phyloP scores from a whole-genome alignment of 805 yeast species.

The Wickerhamomyces subpelliculosus region DNA sequence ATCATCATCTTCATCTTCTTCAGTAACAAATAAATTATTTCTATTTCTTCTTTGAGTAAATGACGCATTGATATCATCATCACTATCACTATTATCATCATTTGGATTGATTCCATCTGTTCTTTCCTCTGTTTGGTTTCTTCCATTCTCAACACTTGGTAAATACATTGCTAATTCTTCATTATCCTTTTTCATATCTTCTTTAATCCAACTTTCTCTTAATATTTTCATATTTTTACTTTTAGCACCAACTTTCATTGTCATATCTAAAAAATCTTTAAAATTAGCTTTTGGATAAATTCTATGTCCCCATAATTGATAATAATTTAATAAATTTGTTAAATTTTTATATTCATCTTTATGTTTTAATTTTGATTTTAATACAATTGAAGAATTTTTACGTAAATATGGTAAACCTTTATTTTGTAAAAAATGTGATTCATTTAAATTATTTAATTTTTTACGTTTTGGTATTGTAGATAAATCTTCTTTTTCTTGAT shows the following conservation, averaged over 20 bases:
- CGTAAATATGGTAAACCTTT: conserved; percentile 54
- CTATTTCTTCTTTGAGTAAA: conserved; percentile 18
- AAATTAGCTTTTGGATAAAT: conserved; percentile 78
- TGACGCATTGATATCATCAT: neutral
- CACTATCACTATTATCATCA: neutral
- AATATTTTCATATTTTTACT: conserved; percentile 34
- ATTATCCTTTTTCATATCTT: conserved; percentile 26
- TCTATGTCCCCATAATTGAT: conserved; percentile 72
- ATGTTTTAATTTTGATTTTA: conserved; percentile 20
- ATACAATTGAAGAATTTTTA: conserved; percentile 23
- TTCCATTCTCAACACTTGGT: neutral
- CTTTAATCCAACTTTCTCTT: conserved; percentile 31
- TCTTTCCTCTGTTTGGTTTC: neutral
- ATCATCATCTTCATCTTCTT: conserved; percentile 17
- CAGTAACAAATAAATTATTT: conserved; percentile 1
- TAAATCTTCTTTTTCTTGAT: too few species aligned
- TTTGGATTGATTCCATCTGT: neutral
- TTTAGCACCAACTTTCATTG: conserved; percentile 41
- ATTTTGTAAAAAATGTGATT: conserved; percentile 38
- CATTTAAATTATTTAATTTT: conserved; percentile 34
- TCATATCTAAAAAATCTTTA: conserved; percentile 53
- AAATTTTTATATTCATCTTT: conserved; percentile 44
- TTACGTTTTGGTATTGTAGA: conserved; percentile 18
- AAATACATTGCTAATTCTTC: neutral
- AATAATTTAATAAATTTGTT: conserved; percentile 42